Percentiles rank a stretch among this genome's conserved stretches.
These are phyloP conservation scores for Nannizziopsis barbatae DNA, from an alignment of 2,329 filamentous ascomycete genomes.

Conservation along the genomic window DNA sequence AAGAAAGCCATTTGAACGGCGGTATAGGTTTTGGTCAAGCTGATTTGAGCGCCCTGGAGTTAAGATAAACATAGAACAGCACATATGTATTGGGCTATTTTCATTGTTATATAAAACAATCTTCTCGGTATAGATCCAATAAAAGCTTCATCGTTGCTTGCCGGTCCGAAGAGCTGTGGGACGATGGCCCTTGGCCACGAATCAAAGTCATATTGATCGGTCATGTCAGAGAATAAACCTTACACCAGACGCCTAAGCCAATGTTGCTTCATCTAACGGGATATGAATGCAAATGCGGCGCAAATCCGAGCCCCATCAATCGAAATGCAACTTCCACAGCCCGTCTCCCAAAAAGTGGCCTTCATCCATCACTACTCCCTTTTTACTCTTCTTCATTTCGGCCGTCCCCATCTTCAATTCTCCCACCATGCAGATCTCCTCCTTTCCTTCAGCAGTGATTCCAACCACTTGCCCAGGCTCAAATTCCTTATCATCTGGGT, in stretches of 20 bases:
- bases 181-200: too few species aligned
- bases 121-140: too few species aligned
- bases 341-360: slow-evolving; percentile 92
- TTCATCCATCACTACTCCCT: slow-evolving; percentile 86
- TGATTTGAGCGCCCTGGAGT: too few species aligned
- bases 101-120: too few species aligned
- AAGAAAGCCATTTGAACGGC: too few species aligned
- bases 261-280: neutral
- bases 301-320: slow-evolving; percentile 29
- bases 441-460: slow-evolving; percentile 85
- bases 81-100: too few species aligned
- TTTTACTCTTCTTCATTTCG: slow-evolving; percentile 88
- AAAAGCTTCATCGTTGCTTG: too few species aligned
- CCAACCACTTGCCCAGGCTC: slow-evolving; percentile 75
- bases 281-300: too few species aligned
- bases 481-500: slow-evolving; percentile 46
- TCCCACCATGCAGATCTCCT: slow-evolving; percentile 79
- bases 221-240: neutral
- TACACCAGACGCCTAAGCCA: slow-evolving; percentile 6
- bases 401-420: slow-evolving; percentile 71
- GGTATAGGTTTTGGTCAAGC: too few species aligned
- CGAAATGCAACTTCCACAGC: slow-evolving; percentile 63
- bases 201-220: neutral
- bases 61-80: too few species aligned
- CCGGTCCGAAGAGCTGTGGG: too few species aligned